phyloP scores from a whole-genome alignment of 208 protist genomes.

The Crithidia fasciculata region DNA sequence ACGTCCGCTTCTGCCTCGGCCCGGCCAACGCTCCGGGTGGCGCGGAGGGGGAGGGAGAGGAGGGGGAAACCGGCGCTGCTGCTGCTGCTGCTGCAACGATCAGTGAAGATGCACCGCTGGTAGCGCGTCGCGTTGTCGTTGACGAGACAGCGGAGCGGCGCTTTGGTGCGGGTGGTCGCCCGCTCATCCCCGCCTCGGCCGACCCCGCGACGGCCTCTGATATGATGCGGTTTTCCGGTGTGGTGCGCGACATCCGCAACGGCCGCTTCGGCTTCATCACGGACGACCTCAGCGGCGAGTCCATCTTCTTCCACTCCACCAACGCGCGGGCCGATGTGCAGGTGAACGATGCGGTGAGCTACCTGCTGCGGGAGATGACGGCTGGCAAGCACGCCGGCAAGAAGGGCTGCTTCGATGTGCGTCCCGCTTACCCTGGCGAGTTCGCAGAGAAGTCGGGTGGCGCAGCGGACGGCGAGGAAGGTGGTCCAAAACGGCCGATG shows the following conservation, averaged over 20 bases:
- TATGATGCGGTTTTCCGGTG: slow-evolving; percentile 45
- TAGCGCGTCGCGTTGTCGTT: slow-evolving; percentile 49
- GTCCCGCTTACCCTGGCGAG: background rate
- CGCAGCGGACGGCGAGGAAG: background rate
- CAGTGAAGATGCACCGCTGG: slow-evolving; percentile 12
- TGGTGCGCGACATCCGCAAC: slow-evolving; percentile 55
- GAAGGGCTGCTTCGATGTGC: slow-evolving; percentile 64
- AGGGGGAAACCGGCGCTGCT: background rate
- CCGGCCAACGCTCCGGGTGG: slow-evolving; percentile 10
- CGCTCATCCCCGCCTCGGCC: slow-evolving; percentile 10
- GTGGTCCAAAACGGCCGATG: background rate
- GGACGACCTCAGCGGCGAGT: slow-evolving; percentile 67
- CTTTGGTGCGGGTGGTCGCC: slow-evolving; percentile 10
- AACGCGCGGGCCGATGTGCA: slow-evolving; percentile 36
- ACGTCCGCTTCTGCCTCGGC: slow-evolving; percentile 75
- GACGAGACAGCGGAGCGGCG: slow-evolving; percentile 40
- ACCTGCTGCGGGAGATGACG: slow-evolving; percentile 57
- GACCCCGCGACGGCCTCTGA: slow-evolving; percentile 25
- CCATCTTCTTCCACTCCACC: slow-evolving; percentile 80
- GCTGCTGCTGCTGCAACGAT: background rate
- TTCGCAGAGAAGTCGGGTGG: no score
- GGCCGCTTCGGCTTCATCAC: slow-evolving; percentile 71
- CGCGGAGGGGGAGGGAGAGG: slow-evolving; percentile 8
- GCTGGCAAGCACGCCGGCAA: slow-evolving; percentile 76
- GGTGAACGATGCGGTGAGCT: slow-evolving; percentile 63